These are phyloP conservation scores for Ambrosiella xylebori DNA, from an alignment of 2,329 filamentous ascomycete genomes.

Conservation along the genomic window DNA sequence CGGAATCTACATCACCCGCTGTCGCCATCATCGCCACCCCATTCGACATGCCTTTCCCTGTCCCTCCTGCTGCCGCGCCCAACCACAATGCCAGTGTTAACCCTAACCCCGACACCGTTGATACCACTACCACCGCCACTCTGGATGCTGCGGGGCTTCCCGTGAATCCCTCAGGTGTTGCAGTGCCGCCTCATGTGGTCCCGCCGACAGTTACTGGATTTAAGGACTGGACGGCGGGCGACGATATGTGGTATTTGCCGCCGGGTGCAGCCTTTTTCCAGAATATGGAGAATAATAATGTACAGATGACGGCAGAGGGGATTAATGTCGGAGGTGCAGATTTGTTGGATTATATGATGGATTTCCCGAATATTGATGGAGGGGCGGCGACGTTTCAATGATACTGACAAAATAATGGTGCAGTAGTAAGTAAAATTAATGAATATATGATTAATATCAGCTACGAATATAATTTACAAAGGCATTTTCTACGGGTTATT, in stretches of 20 bases:
- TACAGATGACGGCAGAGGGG: conserved; percentile 50
- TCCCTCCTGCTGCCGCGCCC: conserved; percentile 24
- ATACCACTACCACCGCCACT: no score
- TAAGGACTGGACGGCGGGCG: conserved; percentile 36
- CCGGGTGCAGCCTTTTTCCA: conserved; percentile 47
- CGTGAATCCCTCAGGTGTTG: neutral
- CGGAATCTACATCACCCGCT: conserved; percentile 16
- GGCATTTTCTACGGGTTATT: conserved; percentile 15
- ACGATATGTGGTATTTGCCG: conserved; percentile 51
- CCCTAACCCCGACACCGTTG: neutral
- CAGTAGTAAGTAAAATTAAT: neutral
- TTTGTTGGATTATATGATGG: conserved; percentile 52
- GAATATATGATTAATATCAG: neutral
- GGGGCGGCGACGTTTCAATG: neutral
- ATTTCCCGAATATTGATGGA: conserved; percentile 16
- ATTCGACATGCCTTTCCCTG: conserved; percentile 39
- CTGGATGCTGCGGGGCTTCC: no score
- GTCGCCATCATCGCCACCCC: conserved; percentile 43
- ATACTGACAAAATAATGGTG: neutral
- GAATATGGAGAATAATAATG: conserved; percentile 41
- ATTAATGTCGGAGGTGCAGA: conserved; percentile 51
- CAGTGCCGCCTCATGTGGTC: conserved; percentile 15
- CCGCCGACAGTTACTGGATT: conserved; percentile 15
- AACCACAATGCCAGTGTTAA: conserved; percentile 1
- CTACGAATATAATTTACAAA: neutral